A percentile compares a stretch with the other conserved stretches of the same genome.
Evolutionary conservation across 169 alveolate genomes (phyloP).

Genomic region (Plasmodium gonderi): DNA sequence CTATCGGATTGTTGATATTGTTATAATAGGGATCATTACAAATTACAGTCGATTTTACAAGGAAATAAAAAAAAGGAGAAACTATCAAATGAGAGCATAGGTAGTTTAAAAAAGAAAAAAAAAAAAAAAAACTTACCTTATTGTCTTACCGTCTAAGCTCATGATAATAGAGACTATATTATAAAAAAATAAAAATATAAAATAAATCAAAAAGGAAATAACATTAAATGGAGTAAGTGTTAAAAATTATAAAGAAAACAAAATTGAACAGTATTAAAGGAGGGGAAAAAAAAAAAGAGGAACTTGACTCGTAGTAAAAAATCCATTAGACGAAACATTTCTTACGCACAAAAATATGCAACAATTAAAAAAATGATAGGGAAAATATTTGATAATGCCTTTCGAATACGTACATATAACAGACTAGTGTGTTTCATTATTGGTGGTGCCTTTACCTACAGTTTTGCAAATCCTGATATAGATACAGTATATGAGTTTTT

Average conservation of each 20-base stretch:
- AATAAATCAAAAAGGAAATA: not conserved
- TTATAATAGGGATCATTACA: not conserved
- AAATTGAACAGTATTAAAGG: not conserved
- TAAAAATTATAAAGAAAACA: not conserved
- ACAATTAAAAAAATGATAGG: slow-evolving; percentile 45
- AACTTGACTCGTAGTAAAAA: not conserved
- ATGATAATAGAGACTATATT: not conserved
- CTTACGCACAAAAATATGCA: not conserved
- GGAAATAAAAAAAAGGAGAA: not conserved
- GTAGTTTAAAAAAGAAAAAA: not conserved
- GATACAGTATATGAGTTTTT: slow-evolving; percentile 83
- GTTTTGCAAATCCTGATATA: slow-evolving; percentile 82
- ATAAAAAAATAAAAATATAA: not conserved
- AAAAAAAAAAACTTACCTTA: not conserved
- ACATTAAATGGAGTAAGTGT: not conserved
- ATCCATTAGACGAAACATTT: not conserved
- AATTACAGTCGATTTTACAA: not conserved
- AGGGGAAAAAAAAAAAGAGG: not conserved
- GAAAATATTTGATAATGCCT: slow-evolving; percentile 67
- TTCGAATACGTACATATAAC: slow-evolving; percentile 63
- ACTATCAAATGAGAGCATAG: not conserved
- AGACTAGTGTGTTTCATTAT: slow-evolving; percentile 46
- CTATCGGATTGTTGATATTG: not conserved
- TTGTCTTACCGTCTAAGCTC: not conserved
- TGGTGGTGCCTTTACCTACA: slow-evolving; percentile 79